phyloP scores from a whole-genome alignment of 768 basidiomycete species.

The Hypsizygus marmoreus region DNA sequence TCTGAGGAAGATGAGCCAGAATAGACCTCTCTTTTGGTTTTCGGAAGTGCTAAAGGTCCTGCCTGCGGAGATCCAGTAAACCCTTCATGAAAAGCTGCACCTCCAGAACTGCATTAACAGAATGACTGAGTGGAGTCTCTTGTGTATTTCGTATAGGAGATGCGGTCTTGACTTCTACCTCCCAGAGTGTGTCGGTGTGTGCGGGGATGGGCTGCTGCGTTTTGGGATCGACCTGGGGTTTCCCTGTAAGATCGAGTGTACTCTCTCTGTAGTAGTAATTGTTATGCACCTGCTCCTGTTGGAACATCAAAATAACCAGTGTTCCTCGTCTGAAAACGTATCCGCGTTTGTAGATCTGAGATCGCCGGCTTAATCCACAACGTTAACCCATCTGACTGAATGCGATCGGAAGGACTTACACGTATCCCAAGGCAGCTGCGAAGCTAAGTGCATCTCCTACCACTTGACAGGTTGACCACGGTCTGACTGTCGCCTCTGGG shows the following conservation, averaged over 20 bases:
- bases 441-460: conserved; percentile 80
- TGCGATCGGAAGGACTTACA: conserved; percentile 41
- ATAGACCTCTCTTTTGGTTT: conserved; percentile 1
- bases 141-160: conserved; percentile 77
- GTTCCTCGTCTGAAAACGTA: conserved; percentile 73
- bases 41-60: conserved; percentile 60
- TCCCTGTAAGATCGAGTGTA: conserved; percentile 5
- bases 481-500: conserved; percentile 84
- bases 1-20: conserved; percentile 33
- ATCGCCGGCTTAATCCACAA: conserved; percentile 49
- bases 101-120: conserved; percentile 76
- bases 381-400: not conserved
- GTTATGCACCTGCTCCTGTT: conserved; percentile 71
- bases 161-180: conserved; percentile 86
- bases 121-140: conserved; percentile 69
- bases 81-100: conserved; percentile 87
- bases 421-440: conserved; percentile 77
- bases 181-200: conserved; percentile 82
- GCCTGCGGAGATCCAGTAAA: conserved; percentile 72
- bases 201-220: conserved; percentile 77
- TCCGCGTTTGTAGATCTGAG: conserved; percentile 81
- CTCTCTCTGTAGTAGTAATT: conserved; percentile 1
- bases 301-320: conserved; percentile 80
- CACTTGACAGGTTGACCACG: conserved; percentile 81
- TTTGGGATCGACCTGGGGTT: conserved; percentile 66